Evolutionary conservation across 2,329 filamentous ascomycete species (phyloP).

Genomic region (Cladosporium sp.): DNA sequence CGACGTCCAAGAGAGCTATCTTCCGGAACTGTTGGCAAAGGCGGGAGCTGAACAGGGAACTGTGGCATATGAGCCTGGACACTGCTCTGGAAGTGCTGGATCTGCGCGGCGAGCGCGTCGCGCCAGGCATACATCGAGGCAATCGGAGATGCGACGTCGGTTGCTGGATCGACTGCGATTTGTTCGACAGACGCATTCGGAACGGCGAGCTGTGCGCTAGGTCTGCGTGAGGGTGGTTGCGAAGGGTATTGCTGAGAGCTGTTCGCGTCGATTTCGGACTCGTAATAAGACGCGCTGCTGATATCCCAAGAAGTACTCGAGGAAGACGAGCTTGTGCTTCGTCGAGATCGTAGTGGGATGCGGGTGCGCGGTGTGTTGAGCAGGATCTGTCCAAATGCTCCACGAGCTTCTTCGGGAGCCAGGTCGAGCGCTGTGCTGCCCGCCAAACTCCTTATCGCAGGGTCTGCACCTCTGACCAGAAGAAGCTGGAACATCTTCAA

Average conservation of each 20-base stretch:
- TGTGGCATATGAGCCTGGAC: slow-evolving; percentile 67
- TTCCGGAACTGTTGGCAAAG: slow-evolving; percentile 41
- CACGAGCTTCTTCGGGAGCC: slow-evolving; percentile 41
- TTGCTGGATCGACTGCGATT: not conserved
- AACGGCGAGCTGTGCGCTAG: not conserved
- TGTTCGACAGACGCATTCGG: not conserved
- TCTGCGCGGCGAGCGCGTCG: slow-evolving; percentile 71
- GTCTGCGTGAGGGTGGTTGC: slow-evolving; percentile 5
- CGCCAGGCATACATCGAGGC: slow-evolving; percentile 70
- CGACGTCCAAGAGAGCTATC: slow-evolving; percentile 5
- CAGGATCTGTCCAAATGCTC: slow-evolving; percentile 17
- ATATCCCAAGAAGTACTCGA: slow-evolving; percentile 25
- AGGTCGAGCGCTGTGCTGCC: slow-evolving; percentile 73
- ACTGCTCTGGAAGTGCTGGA: slow-evolving; percentile 75
- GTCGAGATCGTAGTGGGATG: slow-evolving; percentile 5
- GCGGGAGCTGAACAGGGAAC: slow-evolving; percentile 45
- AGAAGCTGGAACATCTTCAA: slow-evolving; percentile 74
- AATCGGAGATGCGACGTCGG: slow-evolving; percentile 47
- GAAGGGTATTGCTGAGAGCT: slow-evolving; percentile 15
- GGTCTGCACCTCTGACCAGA: slow-evolving; percentile 72
- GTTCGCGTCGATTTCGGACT: slow-evolving; percentile 22
- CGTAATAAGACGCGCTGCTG: slow-evolving; percentile 25
- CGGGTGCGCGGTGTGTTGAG: slow-evolving; percentile 23
- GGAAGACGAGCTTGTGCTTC: slow-evolving; percentile 15
- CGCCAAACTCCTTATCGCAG: slow-evolving; percentile 67